Conservation (phyloP, 1,139 yeast genomes). For the Diutina mesorugosa region DNA sequence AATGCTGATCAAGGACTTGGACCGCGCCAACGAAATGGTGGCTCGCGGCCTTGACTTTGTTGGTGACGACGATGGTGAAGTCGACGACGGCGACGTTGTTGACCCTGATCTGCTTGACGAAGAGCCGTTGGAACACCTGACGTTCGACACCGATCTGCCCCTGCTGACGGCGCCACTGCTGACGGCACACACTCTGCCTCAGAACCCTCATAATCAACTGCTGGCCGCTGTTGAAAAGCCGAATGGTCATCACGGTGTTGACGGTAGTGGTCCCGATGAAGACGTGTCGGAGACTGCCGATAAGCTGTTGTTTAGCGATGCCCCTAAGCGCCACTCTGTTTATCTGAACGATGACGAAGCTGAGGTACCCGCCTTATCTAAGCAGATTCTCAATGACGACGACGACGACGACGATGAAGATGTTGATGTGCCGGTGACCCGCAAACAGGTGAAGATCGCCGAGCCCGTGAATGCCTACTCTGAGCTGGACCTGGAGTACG, state of each 20-base stretch:
- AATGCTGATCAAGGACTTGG: conserved; percentile 2
- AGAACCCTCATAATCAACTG: background rate
- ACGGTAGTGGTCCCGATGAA: background rate
- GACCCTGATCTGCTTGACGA: background rate
- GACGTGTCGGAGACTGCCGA: background rate
- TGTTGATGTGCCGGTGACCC: background rate
- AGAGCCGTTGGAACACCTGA: background rate
- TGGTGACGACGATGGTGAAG: background rate
- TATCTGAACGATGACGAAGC: background rate
- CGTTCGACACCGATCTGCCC: background rate
- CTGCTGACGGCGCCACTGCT: background rate
- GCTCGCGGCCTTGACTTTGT: background rate
- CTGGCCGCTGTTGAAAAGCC: background rate
- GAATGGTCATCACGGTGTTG: background rate
- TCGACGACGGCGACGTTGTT: background rate
- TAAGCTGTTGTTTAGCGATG: conserved; percentile 1
- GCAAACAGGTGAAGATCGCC: background rate
- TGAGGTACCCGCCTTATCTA: background rate
- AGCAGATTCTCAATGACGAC: background rate
- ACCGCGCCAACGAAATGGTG: conserved; percentile 1
- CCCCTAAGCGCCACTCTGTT: background rate
- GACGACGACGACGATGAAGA: background rate
- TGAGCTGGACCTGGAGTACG: conserved; percentile 2
- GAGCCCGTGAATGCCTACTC: background rate
- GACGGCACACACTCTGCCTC: background rate